Evolutionary conservation across 2,329 filamentous ascomycete species (phyloP), one percentile per base, ranked within the genome.

Genomic region (Colletotrichum cuscutae): DNA sequence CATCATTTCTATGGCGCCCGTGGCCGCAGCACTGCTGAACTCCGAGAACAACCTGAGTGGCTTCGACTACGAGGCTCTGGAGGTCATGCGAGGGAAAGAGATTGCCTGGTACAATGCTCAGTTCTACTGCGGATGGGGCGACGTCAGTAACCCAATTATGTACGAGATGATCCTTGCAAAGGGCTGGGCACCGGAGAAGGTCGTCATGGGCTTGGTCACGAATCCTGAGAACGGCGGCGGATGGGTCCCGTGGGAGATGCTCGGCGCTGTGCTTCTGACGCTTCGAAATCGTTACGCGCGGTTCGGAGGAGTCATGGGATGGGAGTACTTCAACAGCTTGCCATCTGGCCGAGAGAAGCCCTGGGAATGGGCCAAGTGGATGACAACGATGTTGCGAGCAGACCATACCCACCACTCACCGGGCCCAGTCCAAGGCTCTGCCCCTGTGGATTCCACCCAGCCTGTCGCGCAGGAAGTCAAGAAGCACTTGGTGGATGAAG

Each of bases 111-210:
- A 98, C 81, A 98, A 98, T 79, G 88, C 92, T 6, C 95, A 98
- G 79, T 97, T 98, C 82, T 98, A 98, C 86, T 97, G 94, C 79
- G 95, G 95, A 1, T 98, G 94, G 92, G 94, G 94, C 9, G 86
- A 87, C 76, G 83, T 87, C 72, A 81, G 77, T 58, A 85, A 78
- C 32, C 82, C 87, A 0, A 67, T 79, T 53, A 84, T 86, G 79
- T 91, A 89, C 78, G 85, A 89, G 68, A 76, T 81, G 62, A 86
- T 90, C 64, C 76, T 90, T 9, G 84, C 85, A 15, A 85, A 87
- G 57, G 95, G 95, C 9, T 98, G 94, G 92, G 85, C 89, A 2
- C 87, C 94, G 0, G 84, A 89, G 24, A 93, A 93, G 78, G 86
- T 98, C 3, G 94, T 98, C 11, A 85, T 95, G 68, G 95, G 95